Evolutionary conservation across 2,329 filamentous ascomycete genomes (phyloP).

Genomic region (Penicillium sp.): DNA sequence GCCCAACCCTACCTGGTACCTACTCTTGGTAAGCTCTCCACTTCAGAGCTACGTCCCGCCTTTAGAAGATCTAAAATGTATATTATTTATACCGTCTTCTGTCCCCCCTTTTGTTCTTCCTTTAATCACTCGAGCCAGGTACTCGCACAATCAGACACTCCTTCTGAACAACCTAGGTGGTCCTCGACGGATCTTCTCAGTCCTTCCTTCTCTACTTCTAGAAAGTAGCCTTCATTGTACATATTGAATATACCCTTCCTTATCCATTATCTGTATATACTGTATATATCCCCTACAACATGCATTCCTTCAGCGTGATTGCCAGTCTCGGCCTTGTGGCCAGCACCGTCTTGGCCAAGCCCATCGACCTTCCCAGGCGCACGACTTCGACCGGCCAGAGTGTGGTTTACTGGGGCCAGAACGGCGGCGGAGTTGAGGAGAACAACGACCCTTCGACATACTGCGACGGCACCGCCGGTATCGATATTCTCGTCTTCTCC

Average conservation of each 20-base stretch:
- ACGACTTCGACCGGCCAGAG: background rate
- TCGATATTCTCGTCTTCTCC: background rate
- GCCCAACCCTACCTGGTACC: background rate
- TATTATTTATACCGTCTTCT: background rate
- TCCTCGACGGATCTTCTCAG: background rate
- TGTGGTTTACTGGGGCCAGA: slow-evolving; percentile 7
- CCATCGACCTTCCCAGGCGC: background rate
- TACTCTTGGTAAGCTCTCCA: background rate
- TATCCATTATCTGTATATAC: background rate
- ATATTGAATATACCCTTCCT: background rate
- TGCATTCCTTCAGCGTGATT: background rate
- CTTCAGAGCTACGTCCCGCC: background rate
- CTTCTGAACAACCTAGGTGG: background rate
- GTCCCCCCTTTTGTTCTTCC: background rate
- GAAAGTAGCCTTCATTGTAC: background rate
- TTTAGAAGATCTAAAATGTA: background rate
- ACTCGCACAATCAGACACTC: background rate
- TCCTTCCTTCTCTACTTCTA: background rate
- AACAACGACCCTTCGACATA: slow-evolving; percentile 4
- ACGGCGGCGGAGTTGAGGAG: background rate
- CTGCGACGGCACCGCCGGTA: background rate
- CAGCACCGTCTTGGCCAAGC: background rate
- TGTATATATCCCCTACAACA: background rate
- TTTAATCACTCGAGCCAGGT: background rate
- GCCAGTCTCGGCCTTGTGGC: background rate